phyloP scores from a whole-genome alignment of 2,329 filamentous ascomycete genomes.

The Trichoderma aggressivum region DNA sequence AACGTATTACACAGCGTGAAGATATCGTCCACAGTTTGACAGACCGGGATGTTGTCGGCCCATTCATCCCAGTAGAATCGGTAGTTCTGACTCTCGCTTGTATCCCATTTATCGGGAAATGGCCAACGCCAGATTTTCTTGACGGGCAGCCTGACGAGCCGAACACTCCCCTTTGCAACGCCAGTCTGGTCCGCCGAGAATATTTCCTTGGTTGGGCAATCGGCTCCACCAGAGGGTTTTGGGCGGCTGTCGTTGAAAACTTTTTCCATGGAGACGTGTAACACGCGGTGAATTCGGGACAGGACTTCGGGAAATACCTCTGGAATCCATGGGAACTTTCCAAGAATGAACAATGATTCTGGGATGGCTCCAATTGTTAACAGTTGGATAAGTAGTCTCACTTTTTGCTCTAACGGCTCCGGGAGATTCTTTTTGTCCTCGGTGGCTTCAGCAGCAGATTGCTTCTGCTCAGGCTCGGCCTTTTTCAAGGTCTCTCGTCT shows the following conservation, averaged over 20 bases:
- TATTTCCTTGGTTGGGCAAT: conserved; percentile 44
- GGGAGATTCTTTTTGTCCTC: conserved; percentile 54
- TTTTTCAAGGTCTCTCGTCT: conserved; percentile 53
- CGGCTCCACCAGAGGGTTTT: conserved; percentile 27
- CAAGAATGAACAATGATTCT: conserved; percentile 87
- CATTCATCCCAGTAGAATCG: conserved; percentile 98
- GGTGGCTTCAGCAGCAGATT: conserved; percentile 37
- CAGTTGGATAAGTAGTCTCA: conserved; percentile 76
- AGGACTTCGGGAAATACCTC: conserved; percentile 80
- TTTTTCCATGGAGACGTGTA: conserved; percentile 76
- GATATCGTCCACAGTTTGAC: conserved; percentile 85
- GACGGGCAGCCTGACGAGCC: conserved; percentile 55
- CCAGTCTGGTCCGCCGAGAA: conserved; percentile 60
- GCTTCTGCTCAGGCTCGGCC: conserved; percentile 51
- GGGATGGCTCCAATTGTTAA: conserved; percentile 89
- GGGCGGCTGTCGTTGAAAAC: conserved; percentile 55
- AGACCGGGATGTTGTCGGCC: conserved; percentile 88
- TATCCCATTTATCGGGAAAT: conserved; percentile 72
- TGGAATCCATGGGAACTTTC: conserved; percentile 87
- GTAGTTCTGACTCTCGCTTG: conserved; percentile 74
- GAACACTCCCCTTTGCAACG: conserved; percentile 66
- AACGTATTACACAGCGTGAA: conserved; percentile 83
- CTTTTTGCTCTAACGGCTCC: conserved; percentile 84
- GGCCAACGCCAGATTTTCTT: conserved; percentile 78
- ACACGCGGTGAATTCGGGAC: conserved; percentile 76